Base-by-base conservation (phyloP, 805 yeast species). In the Spencermartinsiella europaea region DNA sequence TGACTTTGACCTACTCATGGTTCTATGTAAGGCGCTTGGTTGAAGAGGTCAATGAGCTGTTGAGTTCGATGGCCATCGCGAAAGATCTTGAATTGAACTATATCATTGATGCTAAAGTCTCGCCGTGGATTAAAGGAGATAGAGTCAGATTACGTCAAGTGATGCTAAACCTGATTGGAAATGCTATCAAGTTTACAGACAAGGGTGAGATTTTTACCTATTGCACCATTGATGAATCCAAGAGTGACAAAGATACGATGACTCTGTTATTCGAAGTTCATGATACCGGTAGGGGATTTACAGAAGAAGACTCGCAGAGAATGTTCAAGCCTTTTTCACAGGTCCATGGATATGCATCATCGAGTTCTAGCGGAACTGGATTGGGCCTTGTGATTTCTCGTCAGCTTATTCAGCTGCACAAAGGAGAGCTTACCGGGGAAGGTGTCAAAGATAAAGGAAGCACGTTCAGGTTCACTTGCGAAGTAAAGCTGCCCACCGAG, bases 311-410 rank as follows among this genome's bases (percentile, higher is more conserved):
- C 42, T 45, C 53, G 14, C 50, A 44, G 27, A 52, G 59, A 19
- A 63, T 64, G 63, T 64, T 64, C 51, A 64, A 64, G 44, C 66
- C 68, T 12, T 64, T 59, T 47, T 59, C 63, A 14, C 68, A 64
- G 44, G 52, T 63, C 8, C 42, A 43, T 21, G 48, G 47, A 19
- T 36, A 46, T 35, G 45, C 49, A 12, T 42, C 49, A 8, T 42
- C 47, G 10, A 14, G 50, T 12, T 27, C 60, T 3, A 56, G 61
- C 10, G 68, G 68, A 7, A 64, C 67, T 21, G 68, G 68, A 10
- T 44, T 64, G 15, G 68, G 68, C 2, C 51, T 64, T 21, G 66
- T 64, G 5, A 64, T 64, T 36, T 64, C 68, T 2, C 48, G 62
- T 7, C 68, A 64, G 51, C 53, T 64, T 15, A 56, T 63, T 21